Evolutionary conservation across 352 stramenopile species (phyloP), one percentile per base, ranked within the genome.

Genomic region (Saprolegnia diclina): DNA sequence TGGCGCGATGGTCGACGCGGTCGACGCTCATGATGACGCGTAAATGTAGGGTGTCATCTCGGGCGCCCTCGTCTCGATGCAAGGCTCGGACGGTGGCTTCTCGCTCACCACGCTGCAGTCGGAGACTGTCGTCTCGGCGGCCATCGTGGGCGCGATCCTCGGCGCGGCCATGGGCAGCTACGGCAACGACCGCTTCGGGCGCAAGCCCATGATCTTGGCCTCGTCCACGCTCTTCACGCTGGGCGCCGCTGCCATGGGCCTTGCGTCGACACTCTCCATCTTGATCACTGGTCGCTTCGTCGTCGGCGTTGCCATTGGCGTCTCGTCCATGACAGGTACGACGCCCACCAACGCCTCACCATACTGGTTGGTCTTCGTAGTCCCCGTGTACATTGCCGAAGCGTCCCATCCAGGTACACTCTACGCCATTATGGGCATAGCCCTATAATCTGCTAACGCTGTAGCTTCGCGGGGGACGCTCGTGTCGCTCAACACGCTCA

Each of bases 321-420:
- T 70, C 45, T 70, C 63, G n/a, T 70, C 63, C 26, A 70, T 70
- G 63, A 70, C 63, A 5, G 53, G 53, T 59, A 59, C 26, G 4
- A 21, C 26, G 2, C 1, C 53, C 7, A 37, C 7, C 35, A 37
- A 37, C 29, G 7, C 19, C 19, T 16, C 35, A 37, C 26, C 11
- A 35, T 21, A 9, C 19, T 59, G 46, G 21, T 26, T n/a, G n/a
- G n/a, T 57, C 24, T 13, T 14, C 13, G 2, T 37, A 59, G 53
- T 70, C 45, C 63, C 63, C 7, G 63, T 70, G n/a, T 70, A 70
- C 50, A 70, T 70, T 70, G 50, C 63, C 6, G 63, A 70, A 53
- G 40, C 54, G 4, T 70, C 63, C 11, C 37, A 22, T 21, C 40
- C 63, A 63, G 63, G 63, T 70, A 40, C 32, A 1, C n/a, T 26